Evolutionary conservation across 179 eudicot genomes (phyloP), one percentile per base, ranked within the genome.

Genomic region (Amaranthus tricolor): DNA sequence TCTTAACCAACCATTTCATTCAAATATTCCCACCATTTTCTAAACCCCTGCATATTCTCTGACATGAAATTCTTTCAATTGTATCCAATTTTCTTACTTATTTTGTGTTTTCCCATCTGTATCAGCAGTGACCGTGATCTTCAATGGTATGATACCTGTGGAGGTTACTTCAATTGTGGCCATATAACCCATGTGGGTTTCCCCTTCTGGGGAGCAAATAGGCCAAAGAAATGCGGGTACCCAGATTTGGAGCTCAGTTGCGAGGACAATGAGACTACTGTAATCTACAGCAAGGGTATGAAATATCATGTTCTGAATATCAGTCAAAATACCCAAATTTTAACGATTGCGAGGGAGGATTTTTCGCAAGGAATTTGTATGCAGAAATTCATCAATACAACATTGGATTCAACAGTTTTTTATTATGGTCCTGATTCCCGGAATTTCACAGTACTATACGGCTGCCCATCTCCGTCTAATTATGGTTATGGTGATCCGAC

Each of bases 161-260:
- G 79, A 2, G 20, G 12, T 48, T 55, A 60, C 20, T 86, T 81
- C 82, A 74, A 44, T 11, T 86, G 89, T 75, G 89, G 75, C 14
- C 51, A 7, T 13, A 2, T 86, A 66, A 45, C 47, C 31, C 64
- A 56, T 6, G 74, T 76, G 21, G 82, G 79, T 6, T 86, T 74
- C 69, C 91, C 91, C 21, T 88, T 86, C 69, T 82, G 84, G 79
- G 89, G 85, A 16, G 71, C 72, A 66, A 75, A n/a, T 20, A 51
- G 89, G 77, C 88, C 87, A 5, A 40, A 74, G n/a, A 61, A 69
- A 12, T 88, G 91, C 20, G 89, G 91, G 6, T 58, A 86, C 57
- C 87, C 91, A 1, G 86, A 75, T 5, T 66, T 88, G 13, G 48
- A 78, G 47, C 83, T 88, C 16, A 56, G 21, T 15, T 88, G 89